Conservation (phyloP, 371 early-diverging fungal species). For the Syncephalastrum sp. region DNA sequence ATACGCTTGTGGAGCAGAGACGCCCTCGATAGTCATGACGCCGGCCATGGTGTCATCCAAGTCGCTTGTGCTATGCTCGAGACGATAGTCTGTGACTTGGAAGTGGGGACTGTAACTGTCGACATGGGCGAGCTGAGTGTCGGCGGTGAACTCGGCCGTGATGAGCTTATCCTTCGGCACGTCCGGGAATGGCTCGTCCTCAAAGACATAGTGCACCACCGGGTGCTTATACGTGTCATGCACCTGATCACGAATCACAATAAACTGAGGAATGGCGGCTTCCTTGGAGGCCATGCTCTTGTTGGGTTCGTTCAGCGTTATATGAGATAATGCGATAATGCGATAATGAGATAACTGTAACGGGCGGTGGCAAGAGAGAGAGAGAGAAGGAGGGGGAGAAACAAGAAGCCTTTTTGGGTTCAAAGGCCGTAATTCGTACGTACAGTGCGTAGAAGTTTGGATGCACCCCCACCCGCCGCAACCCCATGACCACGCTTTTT, state of each 20-base stretch:
- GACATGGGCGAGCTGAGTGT: conserved; percentile 28
- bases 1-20: conserved; percentile 39
- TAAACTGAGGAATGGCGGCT: conserved; percentile 47
- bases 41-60: conserved; percentile 14
- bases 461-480: background rate
- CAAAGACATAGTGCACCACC: conserved; percentile 55
- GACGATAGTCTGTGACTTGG: conserved; percentile 48
- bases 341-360: too few relatives aligned
- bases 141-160: conserved; percentile 43
- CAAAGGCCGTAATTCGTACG: too few relatives aligned
- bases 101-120: conserved; percentile 52
- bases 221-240: conserved; percentile 52
- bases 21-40: conserved; percentile 39
- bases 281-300: too few relatives aligned
- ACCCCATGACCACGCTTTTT: background rate
- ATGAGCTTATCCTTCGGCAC: conserved; percentile 52
- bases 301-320: too few relatives aligned
- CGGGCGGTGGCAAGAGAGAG: too few relatives aligned
- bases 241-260: conserved; percentile 48
- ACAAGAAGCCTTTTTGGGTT: too few relatives aligned
- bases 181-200: conserved; percentile 49
- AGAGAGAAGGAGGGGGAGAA: too few relatives aligned
- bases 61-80: conserved; percentile 39
- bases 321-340: too few relatives aligned
- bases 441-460: background rate